Evolutionary conservation across 208 protist genomes (phyloP), one percentile per base, ranked within the genome.

Genomic region (Novymonas esmeraldas): DNA sequence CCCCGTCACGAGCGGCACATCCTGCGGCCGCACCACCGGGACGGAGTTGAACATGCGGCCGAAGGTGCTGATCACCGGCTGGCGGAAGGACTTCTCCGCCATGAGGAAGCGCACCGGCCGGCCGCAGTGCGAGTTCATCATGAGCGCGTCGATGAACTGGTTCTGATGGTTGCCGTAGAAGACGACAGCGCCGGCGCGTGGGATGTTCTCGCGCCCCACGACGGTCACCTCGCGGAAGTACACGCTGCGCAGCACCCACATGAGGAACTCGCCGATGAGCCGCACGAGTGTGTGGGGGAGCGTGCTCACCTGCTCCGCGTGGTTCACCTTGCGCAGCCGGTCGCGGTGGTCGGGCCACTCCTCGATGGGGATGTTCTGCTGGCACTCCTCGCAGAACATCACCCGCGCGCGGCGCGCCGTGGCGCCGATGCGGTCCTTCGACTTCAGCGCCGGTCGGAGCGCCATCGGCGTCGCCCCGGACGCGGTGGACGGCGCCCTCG

Each of bases 151-250:
- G 54, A 95, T 93, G 63, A 95, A 95, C 63, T 98, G 94, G 70
- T 98, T 98, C 57, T 96, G 91, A 62, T 97, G 91, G 59, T 97
- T 97, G 36, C 95, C 94, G 69, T 95, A 97, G 66, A 98, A 98
- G 29, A 98, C 90, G 29, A 93, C 84, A 11, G 94, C 90, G 5
- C 94, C 94, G n/a, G 79, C 79, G 28, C 68, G 64, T 22, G 95
- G 95, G 34, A 98, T 89, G 67, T 95, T 95, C 70, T 96, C 90
- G 42, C 59, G 60, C 36, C 94, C 93, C 13, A 97, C 91, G 2
- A 97, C 79, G 0, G 87, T 88, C 13, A 98, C 90, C 58, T 98
- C 93, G 36, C 94, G 84, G 62, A 97, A 98, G 82, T 97, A 98
- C 67, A 97, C 82, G 68, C 89, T 89, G 64, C 87, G 76, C 28